Percentiles rank a stretch among this genome's conserved stretches.
Conservation (phyloP, 352 stramenopile species). For the Phytopythium boreale region DNA sequence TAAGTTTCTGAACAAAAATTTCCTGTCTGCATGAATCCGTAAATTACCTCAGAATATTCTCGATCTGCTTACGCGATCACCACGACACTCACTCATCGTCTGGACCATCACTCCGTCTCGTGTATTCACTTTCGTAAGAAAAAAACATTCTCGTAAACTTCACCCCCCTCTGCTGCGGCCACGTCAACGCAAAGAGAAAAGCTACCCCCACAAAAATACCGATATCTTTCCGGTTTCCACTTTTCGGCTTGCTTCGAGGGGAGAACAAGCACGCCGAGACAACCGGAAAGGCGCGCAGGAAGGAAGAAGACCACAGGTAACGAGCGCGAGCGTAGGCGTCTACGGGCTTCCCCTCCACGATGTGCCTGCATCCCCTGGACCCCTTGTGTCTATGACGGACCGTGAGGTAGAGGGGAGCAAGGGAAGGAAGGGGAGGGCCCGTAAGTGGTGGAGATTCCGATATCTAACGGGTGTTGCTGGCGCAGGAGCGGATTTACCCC, state of each 20-base stretch:
- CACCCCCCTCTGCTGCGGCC: neutral
- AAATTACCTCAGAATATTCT: neutral
- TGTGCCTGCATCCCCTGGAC: neutral
- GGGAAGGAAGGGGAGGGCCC: neutral
- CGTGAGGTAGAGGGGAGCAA: neutral
- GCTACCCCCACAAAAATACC: neutral
- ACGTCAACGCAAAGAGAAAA: neutral
- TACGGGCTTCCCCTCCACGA: neutral
- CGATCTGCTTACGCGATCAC: neutral
- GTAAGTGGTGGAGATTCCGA: neutral
- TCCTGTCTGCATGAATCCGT: too few species aligned
- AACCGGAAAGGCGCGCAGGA: slow-evolving; percentile 3
- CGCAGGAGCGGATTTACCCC: neutral
- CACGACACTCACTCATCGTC: neutral
- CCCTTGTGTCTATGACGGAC: neutral
- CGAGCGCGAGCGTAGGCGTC: neutral
- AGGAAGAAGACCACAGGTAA: slow-evolving; percentile 7
- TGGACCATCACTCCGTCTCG: neutral
- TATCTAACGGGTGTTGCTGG: neutral
- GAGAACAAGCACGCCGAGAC: neutral
- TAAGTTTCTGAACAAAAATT: too few species aligned
- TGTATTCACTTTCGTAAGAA: neutral
- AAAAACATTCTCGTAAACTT: neutral
- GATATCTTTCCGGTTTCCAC: slow-evolving; percentile 8
- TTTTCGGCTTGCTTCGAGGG: slow-evolving; percentile 2